Base-by-base conservation (phyloP, 163 green algal species). In the Volvox carteri region DNA sequence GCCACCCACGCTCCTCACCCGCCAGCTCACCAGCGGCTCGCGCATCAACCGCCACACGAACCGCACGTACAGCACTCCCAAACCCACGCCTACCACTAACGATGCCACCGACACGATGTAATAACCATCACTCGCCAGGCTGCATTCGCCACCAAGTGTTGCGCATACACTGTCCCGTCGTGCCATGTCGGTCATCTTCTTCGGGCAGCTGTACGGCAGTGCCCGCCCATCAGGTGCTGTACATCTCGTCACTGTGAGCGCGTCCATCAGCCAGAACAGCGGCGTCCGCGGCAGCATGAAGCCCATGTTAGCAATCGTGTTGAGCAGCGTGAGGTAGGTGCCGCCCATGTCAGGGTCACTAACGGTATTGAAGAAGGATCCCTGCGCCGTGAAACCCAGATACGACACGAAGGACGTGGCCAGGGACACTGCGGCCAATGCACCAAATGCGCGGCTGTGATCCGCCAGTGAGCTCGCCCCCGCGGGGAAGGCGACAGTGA, bases 291-390 rank as follows among this genome's bases (percentile, higher is more conserved):
- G 96, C 76, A 98, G 90, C 19, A 95, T 97, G 54, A 95, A 93
- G 65, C 97, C 97, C 89, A 99, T 94, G 95, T 99, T 99, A 62
- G 96, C 95, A 54, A 99, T 96, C 14, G 97, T 99, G 94, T 99
- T 99, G 50, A 99, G 95, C 77, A 99, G 94, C 1, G 97, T 99
- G 28, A 99, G 94, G 94, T 99, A 99, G 7, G 97, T 94, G 35
- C 97, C 97, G 33, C 97, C 97, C 92, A 96, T 96, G n/a, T 54
- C 89, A 46, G 92, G 89, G 86, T 95, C 93, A 30, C 80, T 90
- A 46, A 89, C 41, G 42, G 50, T 86, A 90, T 97, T 98, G 92
- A 95, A 98, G 87, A 99, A 96, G 37, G 86, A 94, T 42, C 96
- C 96, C 39, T 98, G 92, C 1, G 95, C 92, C 4, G 96, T 98